Base-by-base conservation (phyloP, 768 basidiomycete species). In the Trichaptum fuscoviolaceum region DNA sequence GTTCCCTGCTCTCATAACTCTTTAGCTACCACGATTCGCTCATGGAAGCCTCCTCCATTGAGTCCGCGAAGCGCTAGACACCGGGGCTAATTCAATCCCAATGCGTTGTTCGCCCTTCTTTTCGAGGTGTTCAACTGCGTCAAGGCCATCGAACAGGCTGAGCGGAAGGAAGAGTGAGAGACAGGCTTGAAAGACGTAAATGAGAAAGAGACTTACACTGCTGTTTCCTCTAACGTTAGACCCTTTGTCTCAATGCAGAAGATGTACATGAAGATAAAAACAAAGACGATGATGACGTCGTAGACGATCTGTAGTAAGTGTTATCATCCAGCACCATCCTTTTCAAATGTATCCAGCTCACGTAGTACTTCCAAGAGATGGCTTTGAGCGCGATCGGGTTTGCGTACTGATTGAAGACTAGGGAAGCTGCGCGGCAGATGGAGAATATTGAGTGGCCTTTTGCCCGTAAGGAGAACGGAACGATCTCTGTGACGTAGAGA, bases 381-480 rank as follows among this genome's bases (percentile, higher is more conserved):
- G 67, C 66, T 10, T 68, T 67, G n/a, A 77, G 66, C 18, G 77
- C 77, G 65, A 78, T 74, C 5, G 77, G 78, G 71, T 81, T 82
- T 67, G 79, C 76, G 67, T 77, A 76, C 57, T 77, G 77, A 67
- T 78, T 78, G 69, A 83, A 77, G 67, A 83, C 77, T 58, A 80
- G 73, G 18, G 79, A 67, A 68, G 74, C 72, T 17, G 77, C 77
- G 63, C 77, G 73, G 42, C 71, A 69, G 71, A 80, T 79, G 59
- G 78, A 76, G 69, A 80, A 77, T 57, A 78, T 70, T 30, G 76
- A 73, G 63, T 77, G 72, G 35, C 78, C 78, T 70, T 80, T 79
- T 65, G 79, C 79, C 66, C 81, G 77, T 65, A 81, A 73, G 35
- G 71, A 67, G 68, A 71, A 80, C 23, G 80, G 80, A 64, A 81